A percentile compares a stretch with the other conserved stretches of the same genome.
Conservation (phyloP, 768 basidiomycete genomes). For the Rhodocollybia butyracea region DNA sequence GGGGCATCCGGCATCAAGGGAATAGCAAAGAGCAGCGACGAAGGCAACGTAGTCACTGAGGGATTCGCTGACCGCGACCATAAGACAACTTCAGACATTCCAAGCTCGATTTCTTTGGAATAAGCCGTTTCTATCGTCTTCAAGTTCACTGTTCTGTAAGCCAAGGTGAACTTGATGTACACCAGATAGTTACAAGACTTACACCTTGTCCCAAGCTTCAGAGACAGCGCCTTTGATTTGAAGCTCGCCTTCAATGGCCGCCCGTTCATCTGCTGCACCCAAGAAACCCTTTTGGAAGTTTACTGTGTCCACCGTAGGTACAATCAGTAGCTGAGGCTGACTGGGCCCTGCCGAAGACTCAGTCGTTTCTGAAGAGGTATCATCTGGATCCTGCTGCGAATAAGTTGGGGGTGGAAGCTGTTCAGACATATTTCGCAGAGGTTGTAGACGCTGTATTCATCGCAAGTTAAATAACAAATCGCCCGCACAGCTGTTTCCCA, state of each 20-base stretch:
- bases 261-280: constrained; percentile 78
- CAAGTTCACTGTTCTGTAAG: constrained; percentile 57
- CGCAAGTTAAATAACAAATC: background rate
- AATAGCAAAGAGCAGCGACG: constrained; percentile 76
- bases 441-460: constrained; percentile 5
- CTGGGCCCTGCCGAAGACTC: constrained; percentile 14
- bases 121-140: constrained; percentile 65
- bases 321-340: constrained; percentile 66
- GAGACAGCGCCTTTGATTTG: constrained; percentile 70
- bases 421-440: constrained; percentile 33
- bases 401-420: constrained; percentile 57
- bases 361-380: constrained; percentile 16
- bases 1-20: constrained; percentile 78
- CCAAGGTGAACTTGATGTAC: constrained; percentile 10
- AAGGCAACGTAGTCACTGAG: constrained; percentile 42
- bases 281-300: constrained; percentile 86
- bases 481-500: background rate
- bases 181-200: constrained; percentile 31
- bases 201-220: constrained; percentile 67
- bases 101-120: constrained; percentile 64
- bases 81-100: constrained; percentile 51
- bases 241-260: constrained; percentile 84
- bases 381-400: constrained; percentile 42
- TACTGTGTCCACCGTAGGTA: constrained; percentile 64
- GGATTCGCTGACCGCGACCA: constrained; percentile 37